phyloP scores from a whole-genome alignment of 805 yeast species.

The Dipodascopsis tothii region DNA sequence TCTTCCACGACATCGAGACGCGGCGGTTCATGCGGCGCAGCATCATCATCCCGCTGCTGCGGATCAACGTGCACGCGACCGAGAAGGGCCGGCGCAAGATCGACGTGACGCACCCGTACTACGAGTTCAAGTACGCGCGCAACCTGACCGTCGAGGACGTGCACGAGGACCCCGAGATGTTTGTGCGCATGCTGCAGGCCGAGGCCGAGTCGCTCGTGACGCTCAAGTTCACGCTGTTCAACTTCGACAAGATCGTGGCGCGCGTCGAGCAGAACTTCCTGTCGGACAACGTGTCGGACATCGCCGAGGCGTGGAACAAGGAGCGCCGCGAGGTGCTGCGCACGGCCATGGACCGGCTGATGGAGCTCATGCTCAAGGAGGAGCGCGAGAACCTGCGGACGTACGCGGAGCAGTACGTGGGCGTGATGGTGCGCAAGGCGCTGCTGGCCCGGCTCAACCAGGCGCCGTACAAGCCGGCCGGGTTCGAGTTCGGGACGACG shows the following conservation, averaged over 20 bases:
- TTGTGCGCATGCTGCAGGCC: conserved; percentile 85
- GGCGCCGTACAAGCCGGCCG: conserved; percentile 80
- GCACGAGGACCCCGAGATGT: conserved; percentile 66
- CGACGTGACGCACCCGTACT: conserved; percentile 70
- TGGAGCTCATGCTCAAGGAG: conserved; percentile 60
- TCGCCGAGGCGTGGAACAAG: conserved; percentile 70
- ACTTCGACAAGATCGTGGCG: conserved; percentile 28
- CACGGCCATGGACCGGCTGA: conserved; percentile 58
- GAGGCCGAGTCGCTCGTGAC: conserved; percentile 66
- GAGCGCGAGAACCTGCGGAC: conserved; percentile 76
- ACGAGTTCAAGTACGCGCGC: conserved; percentile 84
- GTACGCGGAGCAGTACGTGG: conserved; percentile 64
- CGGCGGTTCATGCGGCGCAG: conserved; percentile 57
- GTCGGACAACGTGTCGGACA: conserved; percentile 54
- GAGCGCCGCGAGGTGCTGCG: conserved; percentile 62
- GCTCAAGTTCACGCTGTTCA: conserved; percentile 20
- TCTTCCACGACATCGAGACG: conserved; percentile 71
- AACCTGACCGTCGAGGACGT: conserved; percentile 74
- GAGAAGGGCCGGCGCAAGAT: conserved; percentile 76
- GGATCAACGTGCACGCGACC: conserved; percentile 66
- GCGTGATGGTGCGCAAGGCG: conserved; percentile 58
- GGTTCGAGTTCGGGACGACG: conserved; percentile 67
- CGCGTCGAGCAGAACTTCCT: conserved; percentile 33
- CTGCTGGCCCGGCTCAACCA: conserved; percentile 74
- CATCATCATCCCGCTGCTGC: conserved; percentile 49